These are phyloP conservation scores for Xylaria scruposa DNA, from an alignment of 495 filamentous ascomycete genomes.

Conservation along the genomic window DNA sequence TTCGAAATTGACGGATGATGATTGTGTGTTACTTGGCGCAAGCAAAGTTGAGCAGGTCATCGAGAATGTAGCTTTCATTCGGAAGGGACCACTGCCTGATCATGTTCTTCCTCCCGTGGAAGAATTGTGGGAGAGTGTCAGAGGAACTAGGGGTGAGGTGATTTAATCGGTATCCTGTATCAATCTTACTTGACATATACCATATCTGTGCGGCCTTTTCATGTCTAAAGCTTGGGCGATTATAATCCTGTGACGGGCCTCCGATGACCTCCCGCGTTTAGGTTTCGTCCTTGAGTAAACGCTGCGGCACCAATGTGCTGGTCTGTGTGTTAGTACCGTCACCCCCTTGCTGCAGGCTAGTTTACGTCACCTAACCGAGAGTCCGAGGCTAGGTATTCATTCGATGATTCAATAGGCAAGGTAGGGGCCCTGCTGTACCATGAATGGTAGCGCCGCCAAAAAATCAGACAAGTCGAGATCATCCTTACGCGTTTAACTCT, in stretches of 20 bases:
- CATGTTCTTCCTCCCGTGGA: constrained; percentile 24
- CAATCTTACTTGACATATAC: not conserved
- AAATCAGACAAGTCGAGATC: too few relatives aligned
- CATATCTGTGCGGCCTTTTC: not conserved
- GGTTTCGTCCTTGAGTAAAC: not conserved
- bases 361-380: too few relatives aligned
- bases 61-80: constrained; percentile 54
- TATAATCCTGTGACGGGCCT: not conserved
- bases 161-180: constrained; percentile 15
- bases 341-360: too few relatives aligned
- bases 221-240: not conserved
- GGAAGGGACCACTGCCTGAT: constrained; percentile 51
- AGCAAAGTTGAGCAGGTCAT: constrained; percentile 56
- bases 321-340: too few relatives aligned
- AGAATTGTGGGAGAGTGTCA: constrained; percentile 32
- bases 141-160: constrained; percentile 27
- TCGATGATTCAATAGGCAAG: too few relatives aligned
- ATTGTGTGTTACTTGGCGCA: constrained; percentile 62
- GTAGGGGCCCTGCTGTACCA: too few relatives aligned
- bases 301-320: not conserved
- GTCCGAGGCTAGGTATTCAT: too few relatives aligned
- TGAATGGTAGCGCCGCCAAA: too few relatives aligned
- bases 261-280: not conserved
- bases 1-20: constrained; percentile 55
- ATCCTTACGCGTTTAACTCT: not conserved